A percentile compares a stretch with the other conserved stretches of the same genome.
phyloP scores from a whole-genome alignment of 345 rosid genomes.

The Brassica incana region DNA sequence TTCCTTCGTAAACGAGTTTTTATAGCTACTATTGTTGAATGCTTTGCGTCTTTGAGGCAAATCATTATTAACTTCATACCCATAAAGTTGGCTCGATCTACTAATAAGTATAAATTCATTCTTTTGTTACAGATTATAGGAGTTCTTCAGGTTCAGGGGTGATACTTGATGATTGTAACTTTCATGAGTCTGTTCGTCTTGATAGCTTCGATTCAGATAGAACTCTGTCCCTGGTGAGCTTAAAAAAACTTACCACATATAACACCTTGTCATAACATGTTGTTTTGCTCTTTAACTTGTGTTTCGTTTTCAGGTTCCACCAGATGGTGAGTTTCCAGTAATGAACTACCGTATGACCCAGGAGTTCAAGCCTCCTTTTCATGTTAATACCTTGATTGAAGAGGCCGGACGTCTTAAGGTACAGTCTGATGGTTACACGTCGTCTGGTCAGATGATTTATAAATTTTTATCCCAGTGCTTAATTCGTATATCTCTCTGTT shows the following conservation, averaged over 20 bases:
- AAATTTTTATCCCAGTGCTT: conserved; percentile 6
- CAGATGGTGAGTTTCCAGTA: conserved; percentile 99
- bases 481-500: background rate
- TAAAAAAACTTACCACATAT: background rate
- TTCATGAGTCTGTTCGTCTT: conserved; percentile 96
- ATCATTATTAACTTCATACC: conserved; percentile 5
- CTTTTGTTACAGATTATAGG: conserved; percentile 69
- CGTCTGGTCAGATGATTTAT: background rate
- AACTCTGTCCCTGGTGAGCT: conserved; percentile 86
- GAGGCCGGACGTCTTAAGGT: conserved; percentile 95
- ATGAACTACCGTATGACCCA: conserved; percentile 99
- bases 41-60: conserved; percentile 14
- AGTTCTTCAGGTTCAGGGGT: conserved; percentile 86
- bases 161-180: conserved; percentile 95
- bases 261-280: conserved; percentile 4
- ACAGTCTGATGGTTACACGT: background rate
- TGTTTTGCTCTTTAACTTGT: conserved; percentile 19
- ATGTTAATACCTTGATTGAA: conserved; percentile 86
- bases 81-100: background rate
- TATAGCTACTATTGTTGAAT: background rate
- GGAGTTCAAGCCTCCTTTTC: conserved; percentile 98
- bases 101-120: background rate
- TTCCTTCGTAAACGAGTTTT: too few relatives aligned
- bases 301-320: conserved; percentile 25
- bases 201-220: conserved; percentile 87